Percentiles rank a stretch among this genome's conserved stretches.
These are phyloP conservation scores for Bruguiera hainesii DNA, from an alignment of 441 rosid genomes.

Conservation along the genomic window DNA sequence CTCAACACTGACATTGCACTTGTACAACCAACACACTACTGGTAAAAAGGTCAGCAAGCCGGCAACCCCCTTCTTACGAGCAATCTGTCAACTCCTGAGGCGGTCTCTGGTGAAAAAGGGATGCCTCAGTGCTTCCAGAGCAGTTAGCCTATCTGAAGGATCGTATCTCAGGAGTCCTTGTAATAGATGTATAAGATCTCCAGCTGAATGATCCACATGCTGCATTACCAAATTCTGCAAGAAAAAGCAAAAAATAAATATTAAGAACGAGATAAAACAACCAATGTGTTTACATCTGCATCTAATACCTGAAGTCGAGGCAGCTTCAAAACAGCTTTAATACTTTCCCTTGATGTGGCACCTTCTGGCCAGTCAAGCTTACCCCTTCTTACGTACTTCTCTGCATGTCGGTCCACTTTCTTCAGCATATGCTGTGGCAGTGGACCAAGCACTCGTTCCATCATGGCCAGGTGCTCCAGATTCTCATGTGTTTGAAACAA, in stretches of 20 bases:
- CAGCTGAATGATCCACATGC: conserved; percentile 82
- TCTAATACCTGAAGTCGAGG: conserved; percentile 67
- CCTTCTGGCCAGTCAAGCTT: conserved; percentile 87
- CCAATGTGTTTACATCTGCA: neutral
- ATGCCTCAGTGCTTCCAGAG: conserved; percentile 69
- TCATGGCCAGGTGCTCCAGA: conserved; percentile 89
- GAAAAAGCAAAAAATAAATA: neutral
- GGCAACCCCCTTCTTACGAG: neutral
- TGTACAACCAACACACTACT: no score
- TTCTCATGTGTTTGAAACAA: conserved; percentile 90
- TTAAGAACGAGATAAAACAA: neutral
- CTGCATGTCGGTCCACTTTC: conserved; percentile 69
- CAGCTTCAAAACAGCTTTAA: conserved; percentile 66
- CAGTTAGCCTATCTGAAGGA: conserved; percentile 60
- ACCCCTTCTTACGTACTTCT: conserved; percentile 75
- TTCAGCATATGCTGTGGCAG: conserved; percentile 69
- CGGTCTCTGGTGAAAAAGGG: conserved; percentile 54
- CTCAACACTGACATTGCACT: no score
- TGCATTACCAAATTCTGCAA: conserved; percentile 73
- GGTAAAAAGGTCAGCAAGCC: neutral
- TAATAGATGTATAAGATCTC: conserved; percentile 64
- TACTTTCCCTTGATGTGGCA: conserved; percentile 71
- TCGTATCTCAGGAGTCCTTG: conserved; percentile 71
- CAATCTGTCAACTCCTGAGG: conserved; percentile 32
- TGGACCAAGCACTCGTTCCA: conserved; percentile 84